These are phyloP conservation scores for Cercis canadensis DNA, from an alignment of 306 rosid genomes.

Conservation along the genomic window DNA sequence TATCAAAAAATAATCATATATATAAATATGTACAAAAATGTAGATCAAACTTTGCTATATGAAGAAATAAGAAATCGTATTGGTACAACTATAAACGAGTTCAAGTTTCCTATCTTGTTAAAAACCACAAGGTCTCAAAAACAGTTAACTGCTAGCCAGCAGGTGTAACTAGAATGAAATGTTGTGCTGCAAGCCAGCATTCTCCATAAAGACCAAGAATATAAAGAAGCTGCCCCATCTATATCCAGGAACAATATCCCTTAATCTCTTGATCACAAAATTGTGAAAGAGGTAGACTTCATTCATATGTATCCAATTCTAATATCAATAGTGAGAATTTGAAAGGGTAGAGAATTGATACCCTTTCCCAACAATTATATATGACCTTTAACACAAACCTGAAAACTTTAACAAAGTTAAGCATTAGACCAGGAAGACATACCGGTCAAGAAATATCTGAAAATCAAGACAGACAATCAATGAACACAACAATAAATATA, in stretches of 20 bases:
- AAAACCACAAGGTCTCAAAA: too few species aligned
- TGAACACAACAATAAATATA: not conserved
- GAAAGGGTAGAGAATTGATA: not conserved
- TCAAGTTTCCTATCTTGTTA: too few species aligned
- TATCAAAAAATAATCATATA: too few species aligned
- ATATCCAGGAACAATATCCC: not conserved
- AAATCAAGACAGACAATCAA: constrained; percentile 15
- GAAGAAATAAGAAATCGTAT: too few species aligned
- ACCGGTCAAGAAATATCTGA: not conserved
- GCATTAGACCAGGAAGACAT: not conserved
- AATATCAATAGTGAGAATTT: not conserved
- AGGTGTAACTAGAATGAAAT: too few species aligned
- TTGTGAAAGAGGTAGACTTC: too few species aligned
- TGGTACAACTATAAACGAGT: too few species aligned
- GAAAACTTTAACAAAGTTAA: not conserved
- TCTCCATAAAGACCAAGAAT: too few species aligned
- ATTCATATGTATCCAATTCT: not conserved
- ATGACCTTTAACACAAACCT: constrained; percentile 13
- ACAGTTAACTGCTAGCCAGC: too few species aligned
- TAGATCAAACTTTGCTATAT: too few species aligned
- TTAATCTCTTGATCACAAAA: constrained; percentile 25
- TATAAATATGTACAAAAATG: too few species aligned
- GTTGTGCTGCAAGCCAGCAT: too few species aligned
- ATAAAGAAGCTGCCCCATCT: not conserved
- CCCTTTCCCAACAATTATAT: not conserved